Evolutionary conservation across 352 stramenopile genomes (phyloP), one percentile per base, ranked within the genome.

Genomic region (Globisporangium polare): DNA sequence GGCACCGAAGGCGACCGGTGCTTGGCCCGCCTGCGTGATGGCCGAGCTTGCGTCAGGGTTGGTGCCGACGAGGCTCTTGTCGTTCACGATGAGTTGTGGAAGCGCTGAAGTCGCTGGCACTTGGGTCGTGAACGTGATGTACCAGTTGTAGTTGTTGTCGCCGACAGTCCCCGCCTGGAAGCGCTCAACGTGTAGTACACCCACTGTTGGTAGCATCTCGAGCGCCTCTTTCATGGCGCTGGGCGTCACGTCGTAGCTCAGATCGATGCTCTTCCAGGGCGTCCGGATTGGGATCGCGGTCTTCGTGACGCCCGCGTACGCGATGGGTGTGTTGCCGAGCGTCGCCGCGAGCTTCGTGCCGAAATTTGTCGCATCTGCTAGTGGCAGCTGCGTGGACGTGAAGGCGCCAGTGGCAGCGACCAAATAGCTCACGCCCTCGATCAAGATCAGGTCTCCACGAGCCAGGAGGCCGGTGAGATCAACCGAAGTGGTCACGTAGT

Each of bases 121-220:
- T 43, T 89, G 77, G 15, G 65, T 72, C 20, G 69, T 76, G 64
- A 98, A 98, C 12, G 94, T 97, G 33, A 98, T 80, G 17, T 67
- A 77, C 93, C 94, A 98, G 10, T 80, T 72, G 66, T 86, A 98
- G 26, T 80, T 91, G 56, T 87, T 88, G 26, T 71, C 61, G 17
- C 76, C 84, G 4, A 73, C 74, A 3, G 45, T 55, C 3, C 61
- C 65, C 10, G 78, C 69, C 24, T 80, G 78, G 27, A 93, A 69
- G n/a, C 95, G 85, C 54, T 92, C 81, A 1, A 98, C 89, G 18
- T 95, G 81, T 5, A 98, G 90, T n/a, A 85, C 72, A 1, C 94
- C 94, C 24, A 97, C 60, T 53, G 88, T 94, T 12, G 91, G 79
- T 5, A 99, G 68, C 60, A 92, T 74, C 73, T 98, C 86, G 13